Base-by-base conservation (phyloP, 441 rosid species). In the Eruca vesicaria region DNA sequence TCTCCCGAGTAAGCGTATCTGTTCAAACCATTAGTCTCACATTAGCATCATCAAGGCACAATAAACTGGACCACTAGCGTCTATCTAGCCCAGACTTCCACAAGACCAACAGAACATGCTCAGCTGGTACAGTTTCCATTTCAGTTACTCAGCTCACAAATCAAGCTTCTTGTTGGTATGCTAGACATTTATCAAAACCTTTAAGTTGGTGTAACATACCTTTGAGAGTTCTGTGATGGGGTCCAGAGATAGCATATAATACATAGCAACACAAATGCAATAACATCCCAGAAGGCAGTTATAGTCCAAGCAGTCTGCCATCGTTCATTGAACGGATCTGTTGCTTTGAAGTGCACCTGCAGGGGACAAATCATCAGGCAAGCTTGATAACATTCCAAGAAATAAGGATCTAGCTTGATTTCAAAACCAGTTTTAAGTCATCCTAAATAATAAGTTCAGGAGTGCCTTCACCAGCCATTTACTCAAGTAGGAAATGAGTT, bases 241-340 rank as follows among this genome's bases (percentile, higher is more conserved):
- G 96, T 97, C 99, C 99, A 93, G 14, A 93, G 95, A 78, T 89
- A 88, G 86, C 98, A 95, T 70, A 95, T 91, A 64, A 92, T 84
- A 61, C 90, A 88, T n/a, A 93, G 91, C 80, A 95, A 77, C 41
- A 77, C 84, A 75, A 87, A 90, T 56, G 98, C 87, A 78, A 93
- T 86, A 80, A 88, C 74, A 70, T 95, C 96, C 99, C 99, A 95
- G 82, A 95, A 95, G 74, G 96, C 95, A 65, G 99, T 89, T 79
- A 91, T 90, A 61, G 92, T 89, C 99, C 99, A 95, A 72, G 97
- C 98, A 83, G 88, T 88, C 71, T 84, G 95, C 98, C 99, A 95
- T 63, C 89, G 82, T 79, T 95, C 97, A 68, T 87, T 95, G 81
- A 88, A 95, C 32, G 97, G 97, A 78, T 95, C 99, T 35, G 98